Percentiles rank a stretch among this genome's conserved stretches.
These are phyloP conservation scores for Lupinus albus DNA, from an alignment of 306 rosid genomes.

Conservation along the genomic window DNA sequence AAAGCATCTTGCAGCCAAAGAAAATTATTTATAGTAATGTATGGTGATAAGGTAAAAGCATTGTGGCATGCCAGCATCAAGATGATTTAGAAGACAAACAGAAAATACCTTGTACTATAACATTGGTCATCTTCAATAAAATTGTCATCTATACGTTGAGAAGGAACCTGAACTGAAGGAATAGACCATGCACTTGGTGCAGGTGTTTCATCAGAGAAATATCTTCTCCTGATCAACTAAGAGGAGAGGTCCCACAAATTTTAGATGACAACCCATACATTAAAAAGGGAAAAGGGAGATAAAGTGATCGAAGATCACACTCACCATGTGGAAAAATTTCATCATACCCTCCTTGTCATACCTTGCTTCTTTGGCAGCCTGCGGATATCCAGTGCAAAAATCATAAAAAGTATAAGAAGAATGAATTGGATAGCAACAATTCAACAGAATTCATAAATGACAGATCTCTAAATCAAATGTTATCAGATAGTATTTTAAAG, in stretches of 20 bases:
- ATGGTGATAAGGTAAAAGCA: conserved; percentile 9
- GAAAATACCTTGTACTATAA: conserved; percentile 61
- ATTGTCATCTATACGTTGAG: conserved; percentile 73
- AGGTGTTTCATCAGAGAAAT: conserved; percentile 82
- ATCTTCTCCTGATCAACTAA: conserved; percentile 65
- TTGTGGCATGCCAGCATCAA: conserved; percentile 6
- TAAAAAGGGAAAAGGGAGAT: too few relatives aligned
- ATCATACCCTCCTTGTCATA: conserved; percentile 90
- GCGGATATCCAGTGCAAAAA: conserved; percentile 42
- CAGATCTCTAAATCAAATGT: not conserved
- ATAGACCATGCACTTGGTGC: conserved; percentile 68
- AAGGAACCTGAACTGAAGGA: conserved; percentile 60
- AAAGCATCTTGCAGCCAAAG: conserved; percentile 26
- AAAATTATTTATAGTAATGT: not conserved
- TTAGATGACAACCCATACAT: too few relatives aligned
- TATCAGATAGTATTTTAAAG: not conserved
- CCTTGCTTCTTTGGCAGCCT: conserved; percentile 97
- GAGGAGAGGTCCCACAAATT: not conserved
- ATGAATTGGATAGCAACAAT: conserved; percentile 27
- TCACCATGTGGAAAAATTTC: conserved; percentile 83
- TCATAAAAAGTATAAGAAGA: conserved; percentile 16
- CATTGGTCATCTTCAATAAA: conserved; percentile 66
- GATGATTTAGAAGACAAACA: conserved; percentile 16
- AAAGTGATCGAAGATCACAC: conserved; percentile 38
- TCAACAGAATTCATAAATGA: conserved; percentile 8